A percentile compares a stretch with the other conserved stretches of the same genome.
Conservation (phyloP, 1,284 basidiomycete species). For the Phenoliferia sp. region DNA sequence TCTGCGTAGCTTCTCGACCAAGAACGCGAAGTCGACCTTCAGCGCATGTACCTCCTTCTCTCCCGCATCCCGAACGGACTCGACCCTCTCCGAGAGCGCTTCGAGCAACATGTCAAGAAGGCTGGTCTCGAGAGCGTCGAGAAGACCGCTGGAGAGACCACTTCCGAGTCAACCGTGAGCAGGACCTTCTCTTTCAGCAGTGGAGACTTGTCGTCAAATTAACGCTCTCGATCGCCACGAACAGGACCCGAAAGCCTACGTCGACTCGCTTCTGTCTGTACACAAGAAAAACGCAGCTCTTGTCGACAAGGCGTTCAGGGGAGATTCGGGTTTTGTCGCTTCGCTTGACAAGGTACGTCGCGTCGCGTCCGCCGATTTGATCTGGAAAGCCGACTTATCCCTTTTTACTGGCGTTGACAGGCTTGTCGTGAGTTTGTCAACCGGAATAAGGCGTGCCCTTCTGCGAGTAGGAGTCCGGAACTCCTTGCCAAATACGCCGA, state of each 20-base stretch:
- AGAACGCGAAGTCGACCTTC: conserved; percentile 88
- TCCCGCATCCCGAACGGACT: conserved; percentile 84
- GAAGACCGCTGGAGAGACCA: conserved; percentile 52
- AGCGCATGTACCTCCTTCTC: conserved; percentile 90
- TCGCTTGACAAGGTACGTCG: conserved; percentile 65
- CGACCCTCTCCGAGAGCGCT: conserved; percentile 85
- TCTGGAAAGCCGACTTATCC: not conserved
- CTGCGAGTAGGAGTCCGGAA: conserved; percentile 83
- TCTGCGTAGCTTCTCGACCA: conserved; percentile 67
- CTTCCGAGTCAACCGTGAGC: conserved; percentile 47
- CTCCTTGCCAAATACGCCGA: conserved; percentile 92
- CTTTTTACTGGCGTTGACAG: conserved; percentile 45
- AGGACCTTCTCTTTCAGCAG: not conserved
- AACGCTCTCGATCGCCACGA: not conserved
- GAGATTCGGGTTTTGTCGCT: conserved; percentile 91
- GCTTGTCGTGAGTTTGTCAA: conserved; percentile 97
- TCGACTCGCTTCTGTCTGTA: conserved; percentile 85
- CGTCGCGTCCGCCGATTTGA: not conserved
- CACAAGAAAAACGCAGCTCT: conserved; percentile 90
- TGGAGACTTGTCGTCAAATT: not conserved
- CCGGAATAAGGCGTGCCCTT: conserved; percentile 81
- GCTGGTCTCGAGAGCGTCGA: conserved; percentile 78
- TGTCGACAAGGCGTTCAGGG: conserved; percentile 83
- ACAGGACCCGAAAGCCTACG: conserved; percentile 77
- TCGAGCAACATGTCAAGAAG: conserved; percentile 91